phyloP scores from a whole-genome alignment of 768 basidiomycete species.

The Naganishia kalamii region DNA sequence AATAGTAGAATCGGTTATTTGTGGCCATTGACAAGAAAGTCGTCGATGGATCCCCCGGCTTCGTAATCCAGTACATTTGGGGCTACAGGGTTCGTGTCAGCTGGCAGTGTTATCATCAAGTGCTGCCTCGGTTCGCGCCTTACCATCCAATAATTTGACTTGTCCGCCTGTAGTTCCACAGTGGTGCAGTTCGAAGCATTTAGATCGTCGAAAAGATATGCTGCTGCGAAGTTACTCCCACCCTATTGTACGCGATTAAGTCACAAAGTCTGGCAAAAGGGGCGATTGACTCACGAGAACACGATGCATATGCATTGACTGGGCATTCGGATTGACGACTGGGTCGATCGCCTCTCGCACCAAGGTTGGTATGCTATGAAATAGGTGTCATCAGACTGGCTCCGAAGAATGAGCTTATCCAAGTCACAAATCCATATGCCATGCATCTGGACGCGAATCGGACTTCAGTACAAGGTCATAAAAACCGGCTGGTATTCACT shows the following conservation, averaged over 20 bases:
- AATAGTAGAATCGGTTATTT: constrained; percentile 11
- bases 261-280: neutral
- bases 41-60: neutral
- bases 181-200: constrained; percentile 15
- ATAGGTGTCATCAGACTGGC: neutral
- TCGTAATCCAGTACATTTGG: constrained; percentile 24
- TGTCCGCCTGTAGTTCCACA: constrained; percentile 27
- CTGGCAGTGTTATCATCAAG: too few species aligned
- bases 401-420: neutral
- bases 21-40: constrained; percentile 6
- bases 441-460: neutral
- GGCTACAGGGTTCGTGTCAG: neutral
- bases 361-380: constrained; percentile 28
- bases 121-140: neutral
- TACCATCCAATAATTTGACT: constrained; percentile 32
- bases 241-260: constrained; percentile 10
- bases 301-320: constrained; percentile 39
- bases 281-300: constrained; percentile 26
- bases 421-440: constrained; percentile 12
- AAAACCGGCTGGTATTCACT: too few species aligned
- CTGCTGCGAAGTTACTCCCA: constrained; percentile 15
- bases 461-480: too few species aligned
- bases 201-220: constrained; percentile 5
- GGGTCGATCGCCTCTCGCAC: constrained; percentile 38
- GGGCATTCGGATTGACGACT: constrained; percentile 34